Evolutionary conservation across 495 filamentous ascomycete genomes (phyloP), one percentile per base, ranked within the genome.

Genomic region (Paragyromitra xinjiangensis): DNA sequence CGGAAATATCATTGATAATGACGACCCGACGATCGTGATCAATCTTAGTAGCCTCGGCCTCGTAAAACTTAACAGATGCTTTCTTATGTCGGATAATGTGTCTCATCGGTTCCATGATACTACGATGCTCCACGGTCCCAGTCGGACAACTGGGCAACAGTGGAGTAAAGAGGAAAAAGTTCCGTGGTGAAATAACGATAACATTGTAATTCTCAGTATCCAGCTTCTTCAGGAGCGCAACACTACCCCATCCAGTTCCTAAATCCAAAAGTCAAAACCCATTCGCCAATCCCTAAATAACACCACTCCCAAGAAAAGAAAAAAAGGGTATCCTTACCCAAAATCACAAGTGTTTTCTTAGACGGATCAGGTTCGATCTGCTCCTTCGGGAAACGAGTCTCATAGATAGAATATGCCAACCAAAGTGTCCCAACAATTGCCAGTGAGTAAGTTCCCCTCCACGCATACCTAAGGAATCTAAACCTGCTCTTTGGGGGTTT

Each of bases 111-210:
- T 99, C 95, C 94, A 99, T 98, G 84, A 99, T 98, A 76, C 94
- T 97, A 82, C 96, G 93, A 87, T 98, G 96, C 87, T 99, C 96
- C 82, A 99, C 95, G 79, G 92, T 91, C 83, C 96, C 95, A 64
- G 93, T 97, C 29, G 95, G 98, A 85, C 96, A 98, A 83, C 94
- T 97, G 65, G 95, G 95, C 53, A 99, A 89, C 58, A 99, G 89
- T 53, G 95, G 95, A 19, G 96, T 99, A 88, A 98, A 99, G 71
- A 99, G 92, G 91, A 99, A 99, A 89, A 95, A 99, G 86, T 98
- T 98, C 80, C 95, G 93, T 69, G 95, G 95, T 53, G 95, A 98
- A 84, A 94, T 92, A 79, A 99, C 93, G 85, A 97, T 85, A 83
- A 99, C 95, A 85, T 98, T 98, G 88, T 97, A 99, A 88, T 98